Evolutionary conservation across 2,329 filamentous ascomycete genomes (phyloP), one percentile per base, ranked within the genome.

Genomic region (Colletotrichum endophyticum): DNA sequence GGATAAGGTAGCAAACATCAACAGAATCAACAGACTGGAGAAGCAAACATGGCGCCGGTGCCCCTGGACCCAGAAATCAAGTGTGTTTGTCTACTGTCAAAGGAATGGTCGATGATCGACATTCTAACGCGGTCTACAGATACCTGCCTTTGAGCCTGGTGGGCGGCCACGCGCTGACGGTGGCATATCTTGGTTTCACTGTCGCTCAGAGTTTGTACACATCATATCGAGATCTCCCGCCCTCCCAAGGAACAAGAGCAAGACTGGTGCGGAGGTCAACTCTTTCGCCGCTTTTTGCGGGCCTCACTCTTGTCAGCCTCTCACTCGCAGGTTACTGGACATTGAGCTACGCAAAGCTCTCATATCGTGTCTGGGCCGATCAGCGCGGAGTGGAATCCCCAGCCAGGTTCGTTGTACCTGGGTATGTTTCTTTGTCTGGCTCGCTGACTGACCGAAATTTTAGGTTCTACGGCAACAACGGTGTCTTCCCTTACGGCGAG

Each of bases 281-380:
- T 12, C 78, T 84, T 66, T 78, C 84, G 27, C 81, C 81, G 19
- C 68, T 86, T 27, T 90, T 91, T 81, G 82, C 84, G 1, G 67
- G 82, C 28, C 83, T 91, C n/a, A 86, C 88, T 8, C 66, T 86
- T 28, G 72, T 87, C n/a, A 89, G 89, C 71, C 80, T 91, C 30
- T 81, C 81, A 2, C 81, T 85, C 2, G 86, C 88, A 6, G 84
- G 83, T 5, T 88, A 87, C 77, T 86, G 88, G 78, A 84, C 85
- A 62, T 81, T 86, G 44, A 79, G 81, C 34, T 88, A 88, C 79
- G 86, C 86, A 67, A 82, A 84, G 7, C 80, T 88, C 22, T 90
- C 88, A 5, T 91, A 91, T 81, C 82, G 85, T 56, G 82, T 86
- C 36, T 91, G 90, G 89, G 88, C 86, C n/a, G 80, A 84, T 64